Evolutionary conservation across 2,329 filamentous ascomycete species (phyloP).

Genomic region (Juglanconis sp.): DNA sequence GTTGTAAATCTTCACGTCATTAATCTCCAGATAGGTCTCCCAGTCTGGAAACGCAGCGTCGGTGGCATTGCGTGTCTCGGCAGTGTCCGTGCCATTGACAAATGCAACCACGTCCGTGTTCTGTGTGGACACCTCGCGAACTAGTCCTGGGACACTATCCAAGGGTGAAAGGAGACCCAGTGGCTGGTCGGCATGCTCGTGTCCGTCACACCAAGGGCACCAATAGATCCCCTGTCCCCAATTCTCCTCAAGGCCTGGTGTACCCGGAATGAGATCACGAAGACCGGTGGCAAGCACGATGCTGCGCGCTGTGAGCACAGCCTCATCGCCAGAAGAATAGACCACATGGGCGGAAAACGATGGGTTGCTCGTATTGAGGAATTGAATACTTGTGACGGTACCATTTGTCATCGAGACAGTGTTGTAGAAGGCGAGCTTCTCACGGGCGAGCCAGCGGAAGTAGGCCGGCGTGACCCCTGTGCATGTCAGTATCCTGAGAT

Average conservation of each 20-base stretch:
- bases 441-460: slow-evolving; percentile 51
- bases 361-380: slow-evolving; percentile 32
- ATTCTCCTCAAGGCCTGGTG: slow-evolving; percentile 51
- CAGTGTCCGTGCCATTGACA: slow-evolving; percentile 57
- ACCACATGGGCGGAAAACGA: slow-evolving; percentile 43
- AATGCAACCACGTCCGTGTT: slow-evolving; percentile 55
- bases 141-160: slow-evolving; percentile 38
- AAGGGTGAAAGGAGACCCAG: slow-evolving; percentile 52
- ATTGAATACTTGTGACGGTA: slow-evolving; percentile 19
- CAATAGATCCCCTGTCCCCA: slow-evolving; percentile 61
- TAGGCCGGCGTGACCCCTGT: slow-evolving; percentile 51
- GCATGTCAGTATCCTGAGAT: slow-evolving; percentile 3
- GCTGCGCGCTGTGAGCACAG: slow-evolving; percentile 46
- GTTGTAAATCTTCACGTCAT: slow-evolving; percentile 55
- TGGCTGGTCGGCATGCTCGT: slow-evolving; percentile 57
- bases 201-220: slow-evolving; percentile 64
- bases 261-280: slow-evolving; percentile 50
- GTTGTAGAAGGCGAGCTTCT: slow-evolving; percentile 49
- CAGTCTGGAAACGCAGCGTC: slow-evolving; percentile 42
- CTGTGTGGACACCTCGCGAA: slow-evolving; percentile 52
- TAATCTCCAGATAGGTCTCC: slow-evolving; percentile 44
- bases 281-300: slow-evolving; percentile 58
- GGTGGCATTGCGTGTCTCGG: slow-evolving; percentile 35
- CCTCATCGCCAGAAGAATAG: slow-evolving; percentile 22
- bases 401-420: slow-evolving; percentile 45